Evolutionary conservation across 208 protist genomes (phyloP), one percentile per base, ranked within the genome.

Genomic region (Leishmania major): DNA sequence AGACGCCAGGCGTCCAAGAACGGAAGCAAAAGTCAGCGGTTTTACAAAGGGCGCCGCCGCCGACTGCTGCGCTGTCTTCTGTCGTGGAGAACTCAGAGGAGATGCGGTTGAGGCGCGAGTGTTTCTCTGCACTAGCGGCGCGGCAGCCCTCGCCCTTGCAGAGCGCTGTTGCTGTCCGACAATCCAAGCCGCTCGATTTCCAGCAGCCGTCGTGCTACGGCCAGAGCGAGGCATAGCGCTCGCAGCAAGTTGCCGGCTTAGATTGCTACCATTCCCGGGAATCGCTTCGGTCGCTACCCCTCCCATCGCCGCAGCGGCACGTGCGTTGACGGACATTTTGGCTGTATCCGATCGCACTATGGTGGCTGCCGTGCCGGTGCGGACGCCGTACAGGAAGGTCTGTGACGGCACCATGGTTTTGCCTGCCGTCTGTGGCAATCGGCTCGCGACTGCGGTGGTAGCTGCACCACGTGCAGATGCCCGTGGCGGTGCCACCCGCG

Each of bases 91-190:
- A 35, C 6, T 4, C 47, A 59, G 43, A 49, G 67, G 17, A 8
- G 35, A 49, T 73, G 43, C 4, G 31, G 62, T 43, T 25, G 62
- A 28, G 8, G 62, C 3, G 8, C 62, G 28, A 40, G 31, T 11
- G 11, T 31, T 43, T 19, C 62, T 69, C 62, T 69, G 62, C 15
- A 31, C 15, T 15, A 11, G 31, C 62, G 10, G 31, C 13, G 31
- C 3, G 25, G 22, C 45, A 5, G 11, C 45, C 40, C 17, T 31
- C 22, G 43, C 11, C 15, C 45, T 74, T 13, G 43, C 70, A 51
- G 45, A 74, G 70, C 7, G 70, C 10, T 74, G 70, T 45, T 74
- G 70, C 3, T 55, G 70, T 74, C 45, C 25, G 47, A 35, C 70
- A 15, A 13, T 45, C 31, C 70, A 45, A 53, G 40, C 45, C 22